Conservation (phyloP, 352 stramenopile species). For the Globisporangium alternatum region DNA sequence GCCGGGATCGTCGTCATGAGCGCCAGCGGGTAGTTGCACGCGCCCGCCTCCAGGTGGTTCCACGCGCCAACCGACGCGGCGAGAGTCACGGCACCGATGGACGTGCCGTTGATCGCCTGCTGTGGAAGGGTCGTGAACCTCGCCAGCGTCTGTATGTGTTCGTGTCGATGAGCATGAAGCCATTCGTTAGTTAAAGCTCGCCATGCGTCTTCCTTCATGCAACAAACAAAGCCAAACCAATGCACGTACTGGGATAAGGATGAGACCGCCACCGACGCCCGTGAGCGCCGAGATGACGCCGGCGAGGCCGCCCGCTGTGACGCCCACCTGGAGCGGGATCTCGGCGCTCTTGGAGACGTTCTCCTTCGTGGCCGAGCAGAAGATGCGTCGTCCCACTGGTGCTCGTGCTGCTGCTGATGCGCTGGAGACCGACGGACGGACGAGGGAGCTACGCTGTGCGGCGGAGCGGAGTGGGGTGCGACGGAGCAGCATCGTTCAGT, state of each 20-base stretch:
- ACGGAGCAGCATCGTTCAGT: constrained; percentile 2
- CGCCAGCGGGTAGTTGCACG: constrained; percentile 78
- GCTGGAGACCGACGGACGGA: constrained; percentile 8
- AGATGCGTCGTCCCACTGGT: constrained; percentile 26
- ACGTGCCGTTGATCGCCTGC: constrained; percentile 83
- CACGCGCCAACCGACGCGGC: constrained; percentile 60
- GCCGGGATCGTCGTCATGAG: constrained; percentile 68
- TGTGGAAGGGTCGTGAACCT: constrained; percentile 78
- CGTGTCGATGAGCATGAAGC: neutral
- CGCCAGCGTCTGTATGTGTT: constrained; percentile 49
- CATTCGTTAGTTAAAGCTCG: neutral
- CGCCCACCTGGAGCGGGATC: constrained; percentile 45
- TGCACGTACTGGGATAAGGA: constrained; percentile 71
- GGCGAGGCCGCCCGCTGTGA: constrained; percentile 52
- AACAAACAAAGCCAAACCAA: neutral
- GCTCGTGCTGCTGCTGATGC: constrained; percentile 14
- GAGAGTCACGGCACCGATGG: constrained; percentile 73
- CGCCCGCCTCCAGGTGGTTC: constrained; percentile 66
- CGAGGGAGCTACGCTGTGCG: neutral
- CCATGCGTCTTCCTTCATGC: neutral
- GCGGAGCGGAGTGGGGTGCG: constrained; percentile 4
- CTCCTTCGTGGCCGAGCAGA: constrained; percentile 48
- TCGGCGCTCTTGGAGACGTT: constrained; percentile 24
- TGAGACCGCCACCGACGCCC: constrained; percentile 75
- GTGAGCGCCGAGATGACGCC: constrained; percentile 77